Evolutionary conservation across 179 eudicot species (phyloP), one percentile per base, ranked within the genome.

Genomic region (Camellia oleifera): DNA sequence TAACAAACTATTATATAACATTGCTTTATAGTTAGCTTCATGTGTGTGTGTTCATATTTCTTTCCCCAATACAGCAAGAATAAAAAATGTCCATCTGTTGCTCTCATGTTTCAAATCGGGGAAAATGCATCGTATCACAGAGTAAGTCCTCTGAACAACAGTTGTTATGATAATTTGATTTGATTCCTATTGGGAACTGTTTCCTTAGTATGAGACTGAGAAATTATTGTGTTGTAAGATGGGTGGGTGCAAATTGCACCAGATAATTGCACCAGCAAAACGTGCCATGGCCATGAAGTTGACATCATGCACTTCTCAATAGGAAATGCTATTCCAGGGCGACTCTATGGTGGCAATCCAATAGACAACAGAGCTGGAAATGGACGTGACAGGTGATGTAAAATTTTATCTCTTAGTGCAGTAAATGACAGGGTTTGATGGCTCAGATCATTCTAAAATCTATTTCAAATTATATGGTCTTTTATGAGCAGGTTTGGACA

Each of bases 71-170:
- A 90, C 94, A 92, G 94, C 20, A 73, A 87, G 69, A 81, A 79
- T 85, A 77, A 76, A 73, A 87, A 86, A 77, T 91, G 94, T 78
- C 94, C 94, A 69, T 92, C 93, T 45, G 89, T 91, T 76, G 89
- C 93, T 40, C 88, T 92, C 82, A 89, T 92, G 94, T 92, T 92
- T 85, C 93, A 91, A 93, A 84, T 91, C 73, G 93, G 97, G 76
- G 91, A 91, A 58, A 89, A 86, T 79, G 97, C 94, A 66, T 82
- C 97, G 9, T 92, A 92, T 83, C 92, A 92, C 78, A 86, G 85
- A 72, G 97, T 92, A 79, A 85, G 93, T 32, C 69, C 17, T 54
- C 63, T 72, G 42, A 64, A 64, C 42, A 6, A 23, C 17, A 10
- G 8, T 12, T 26, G 2, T 66, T 23, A 20, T 67, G 48, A 67